phyloP scores from a whole-genome alignment of 1,284 basidiomycete species.

The Waitea zeae region DNA sequence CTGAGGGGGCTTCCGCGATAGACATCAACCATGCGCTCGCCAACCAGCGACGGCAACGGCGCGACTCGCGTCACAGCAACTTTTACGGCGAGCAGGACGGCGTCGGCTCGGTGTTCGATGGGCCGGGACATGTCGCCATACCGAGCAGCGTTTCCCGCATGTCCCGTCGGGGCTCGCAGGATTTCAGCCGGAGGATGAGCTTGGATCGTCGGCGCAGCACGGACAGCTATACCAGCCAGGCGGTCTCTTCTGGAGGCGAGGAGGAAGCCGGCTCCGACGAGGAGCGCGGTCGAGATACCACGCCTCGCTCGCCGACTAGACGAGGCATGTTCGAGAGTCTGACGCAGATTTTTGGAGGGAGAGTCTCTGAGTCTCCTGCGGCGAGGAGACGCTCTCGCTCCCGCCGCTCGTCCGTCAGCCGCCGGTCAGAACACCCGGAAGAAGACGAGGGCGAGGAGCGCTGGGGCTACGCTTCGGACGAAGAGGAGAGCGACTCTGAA shows the following conservation, averaged over 20 bases:
- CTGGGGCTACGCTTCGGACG: constrained; percentile 8
- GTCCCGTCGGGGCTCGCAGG: constrained; percentile 31
- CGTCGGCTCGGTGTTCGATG: constrained; percentile 39
- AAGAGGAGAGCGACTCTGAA: constrained; percentile 12
- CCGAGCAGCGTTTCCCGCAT: constrained; percentile 67
- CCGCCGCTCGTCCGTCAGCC: constrained; percentile 32
- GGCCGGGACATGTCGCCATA: constrained; percentile 50
- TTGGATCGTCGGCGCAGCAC: constrained; percentile 21
- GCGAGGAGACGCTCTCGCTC: constrained; percentile 38
- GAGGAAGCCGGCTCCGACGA: constrained; percentile 7
- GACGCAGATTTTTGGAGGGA: constrained; percentile 52
- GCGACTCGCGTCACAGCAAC: constrained; percentile 46
- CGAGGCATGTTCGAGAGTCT: constrained; percentile 47
- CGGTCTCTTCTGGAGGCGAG: constrained; percentile 5
- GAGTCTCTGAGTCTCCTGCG: no score
- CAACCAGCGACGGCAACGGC: constrained; percentile 28
- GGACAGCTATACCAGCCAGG: constrained; percentile 6
- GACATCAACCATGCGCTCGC: constrained; percentile 46
- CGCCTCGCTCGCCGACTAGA: constrained; percentile 22
- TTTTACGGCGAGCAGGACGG: constrained; percentile 37
- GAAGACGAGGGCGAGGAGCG: constrained; percentile 23
- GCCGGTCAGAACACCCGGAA: constrained; percentile 44
- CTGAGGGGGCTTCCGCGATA: constrained; percentile 62
- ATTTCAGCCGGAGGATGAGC: constrained; percentile 30
- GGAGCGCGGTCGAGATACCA: constrained; percentile 9